phyloP scores from a whole-genome alignment of 345 rosid genomes.

The Carallia pectinifolia region DNA sequence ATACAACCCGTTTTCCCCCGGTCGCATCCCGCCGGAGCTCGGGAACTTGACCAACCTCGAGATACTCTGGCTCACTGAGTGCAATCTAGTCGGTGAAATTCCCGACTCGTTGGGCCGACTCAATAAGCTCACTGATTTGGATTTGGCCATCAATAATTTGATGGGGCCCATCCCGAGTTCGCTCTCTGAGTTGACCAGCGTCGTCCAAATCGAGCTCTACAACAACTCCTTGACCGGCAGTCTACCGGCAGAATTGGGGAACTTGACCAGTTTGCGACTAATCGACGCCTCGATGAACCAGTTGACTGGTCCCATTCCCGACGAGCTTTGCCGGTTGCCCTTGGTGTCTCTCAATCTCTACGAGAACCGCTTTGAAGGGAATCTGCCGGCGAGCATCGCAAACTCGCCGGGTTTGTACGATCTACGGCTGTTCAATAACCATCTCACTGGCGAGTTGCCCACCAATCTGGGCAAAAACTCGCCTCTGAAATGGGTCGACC shows the following conservation, averaged over 20 bases:
- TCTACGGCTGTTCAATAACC: constrained; percentile 70
- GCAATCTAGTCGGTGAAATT: constrained; percentile 71
- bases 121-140: constrained; percentile 65
- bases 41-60: constrained; percentile 79
- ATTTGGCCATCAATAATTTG: constrained; percentile 69
- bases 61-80: constrained; percentile 89
- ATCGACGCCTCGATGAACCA: constrained; percentile 89
- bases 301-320: constrained; percentile 67
- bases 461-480: constrained; percentile 66
- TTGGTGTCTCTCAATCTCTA: constrained; percentile 86
- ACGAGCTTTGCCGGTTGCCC: constrained; percentile 65
- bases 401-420: constrained; percentile 75
- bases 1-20: constrained; percentile 75
- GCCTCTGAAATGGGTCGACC: constrained; percentile 74
- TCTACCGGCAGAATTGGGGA: constrained; percentile 61
- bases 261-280: constrained; percentile 56
- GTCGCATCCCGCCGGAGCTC: constrained; percentile 80
- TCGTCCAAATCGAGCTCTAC: constrained; percentile 91
- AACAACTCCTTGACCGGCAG: constrained; percentile 84
- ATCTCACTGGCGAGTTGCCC: constrained; percentile 65
- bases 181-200: constrained; percentile 51
- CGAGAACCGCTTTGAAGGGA: constrained; percentile 68
- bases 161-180: constrained; percentile 70
- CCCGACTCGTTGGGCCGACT: constrained; percentile 86
- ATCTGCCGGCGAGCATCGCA: constrained; percentile 59